Percentiles rank a stretch among this genome's conserved stretches.
These are phyloP conservation scores for Gracilariopsis chorda DNA, from an alignment of 23 red algal species.

Conservation along the genomic window DNA sequence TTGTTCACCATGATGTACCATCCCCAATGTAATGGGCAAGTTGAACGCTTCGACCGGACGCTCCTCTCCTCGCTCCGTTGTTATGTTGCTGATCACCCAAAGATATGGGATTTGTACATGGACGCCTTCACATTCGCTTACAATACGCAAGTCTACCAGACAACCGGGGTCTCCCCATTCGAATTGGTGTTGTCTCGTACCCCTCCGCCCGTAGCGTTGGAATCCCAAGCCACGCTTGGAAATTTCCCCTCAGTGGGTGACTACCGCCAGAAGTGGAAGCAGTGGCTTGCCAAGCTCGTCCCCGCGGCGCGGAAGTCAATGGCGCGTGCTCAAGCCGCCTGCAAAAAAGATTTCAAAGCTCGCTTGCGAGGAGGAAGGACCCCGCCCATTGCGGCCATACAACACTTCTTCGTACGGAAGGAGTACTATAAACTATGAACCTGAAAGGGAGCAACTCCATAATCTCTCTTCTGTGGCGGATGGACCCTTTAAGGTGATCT, in stretches of 20 bases:
- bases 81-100: not conserved
- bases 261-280: not conserved
- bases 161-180: slow-evolving; percentile 7
- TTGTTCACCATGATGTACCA: not conserved
- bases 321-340: not conserved
- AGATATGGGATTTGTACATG: not conserved
- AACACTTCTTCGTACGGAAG: not conserved
- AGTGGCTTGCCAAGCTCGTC: too few relatives aligned
- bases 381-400: too few relatives aligned
- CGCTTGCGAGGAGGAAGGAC: not conserved
- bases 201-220: not conserved
- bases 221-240: not conserved
- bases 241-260: not conserved
- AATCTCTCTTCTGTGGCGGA: too few relatives aligned
- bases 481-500: too few relatives aligned
- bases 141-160: slow-evolving; percentile 9
- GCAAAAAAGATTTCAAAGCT: not conserved
- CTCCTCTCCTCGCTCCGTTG: not conserved
- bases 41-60: not conserved
- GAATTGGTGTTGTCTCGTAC: slow-evolving; percentile 1
- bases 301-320: not conserved
- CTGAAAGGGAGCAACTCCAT: too few relatives aligned
- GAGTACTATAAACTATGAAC: not conserved
- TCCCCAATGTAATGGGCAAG: not conserved
- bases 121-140: slow-evolving; percentile 3